Base-by-base conservation (phyloP, 306 rosid species). In the Sicyos baderoa region DNA sequence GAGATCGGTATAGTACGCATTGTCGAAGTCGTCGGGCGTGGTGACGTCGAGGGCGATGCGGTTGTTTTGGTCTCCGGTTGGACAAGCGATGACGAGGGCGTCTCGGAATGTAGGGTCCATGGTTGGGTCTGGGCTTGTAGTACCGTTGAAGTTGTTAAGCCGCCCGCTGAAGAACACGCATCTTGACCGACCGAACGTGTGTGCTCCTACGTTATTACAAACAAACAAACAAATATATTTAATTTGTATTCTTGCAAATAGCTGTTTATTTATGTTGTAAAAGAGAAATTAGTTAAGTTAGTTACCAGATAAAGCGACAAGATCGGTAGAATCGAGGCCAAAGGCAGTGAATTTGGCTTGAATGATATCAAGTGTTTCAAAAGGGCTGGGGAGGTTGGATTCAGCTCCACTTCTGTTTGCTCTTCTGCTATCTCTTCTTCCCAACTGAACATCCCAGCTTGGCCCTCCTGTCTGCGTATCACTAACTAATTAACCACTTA, bases 141-240 rank as follows among this genome's bases (percentile, higher is more conserved):
- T 73, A 40, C 40, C 37, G 2, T 0, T 32, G 72, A 84, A 84
- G 51, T 84, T 9, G 60, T 54, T 76, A 12, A 81, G 73, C 6
- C 84, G 75, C 3, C 7, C 27, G 12, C 14, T n/a, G 57, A 84
- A 76, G 3, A 58, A 6, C 4, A 2, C 0, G 21, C 86, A 84
- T 19, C 66, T 58, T 62, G 83, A 83, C 57, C 79, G 35, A 4
- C 88, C 88, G 23, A 84, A 84, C 3, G 85, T 79, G 32, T 84
- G 88, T 1, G 83, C 83, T 50, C 87, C 84, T 83, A 23, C 7
- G 45, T 40, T 40, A 35, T 57, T 40, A 15, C n/a, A 13, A 48
- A 48, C 7, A 13, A 48, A 3, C 22, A 37, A 37, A 2, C 9
- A 18, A 9, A 70, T 7, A 13, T 13, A 13, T 48, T 48, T 48